Evolutionary conservation across 768 basidiomycete species (phyloP), one percentile per base, ranked within the genome.

Genomic region (Kondoa malvinella): DNA sequence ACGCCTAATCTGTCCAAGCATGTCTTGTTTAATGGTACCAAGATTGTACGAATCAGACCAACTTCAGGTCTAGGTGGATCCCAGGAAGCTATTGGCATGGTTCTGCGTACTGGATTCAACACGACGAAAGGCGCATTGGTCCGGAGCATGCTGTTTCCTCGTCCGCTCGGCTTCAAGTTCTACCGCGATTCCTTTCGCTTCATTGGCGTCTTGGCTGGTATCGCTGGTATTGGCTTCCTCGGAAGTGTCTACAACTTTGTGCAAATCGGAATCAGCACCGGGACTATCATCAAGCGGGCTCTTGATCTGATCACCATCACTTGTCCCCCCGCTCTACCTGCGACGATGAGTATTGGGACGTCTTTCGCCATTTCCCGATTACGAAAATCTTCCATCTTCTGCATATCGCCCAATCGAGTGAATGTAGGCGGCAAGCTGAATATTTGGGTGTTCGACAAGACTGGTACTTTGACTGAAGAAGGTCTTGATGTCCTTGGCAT

Each of bases 361-460:
- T 90, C 89, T 73, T 97, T 99, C 73, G 88, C 95, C 33, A 87
- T 97, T 67, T 80, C 82, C 32, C 85, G 95, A 66, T 83, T 99
- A 21, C 86, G 91, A 64, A 89, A 87, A 75, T 78, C 81, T 30
- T 89, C 87, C 15, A 88, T 99, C 66, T 97, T 87, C 80, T 99
- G 95, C 77, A 97, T 96, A 69, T 91, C 95, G 0, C 95, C 95
- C 0, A 92, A 86, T 72, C 81, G 95, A 60, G 88, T 99, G 73
- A 99, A 99, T 73, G 84, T 99, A 59, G 89, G 85, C 0, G 95
- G 95, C 12, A 92, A 95, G 79, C 81, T 97, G 78, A 96, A 97
- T 71, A 87, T 97, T 12, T 91, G 91, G 73, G 96, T 92, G 75
- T 99, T 99, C 74, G 95, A 99, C 80, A 99, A 99, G 79, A 99